These are phyloP conservation scores for Neonectria ditissima DNA, from an alignment of 2,329 filamentous ascomycete species.

Conservation along the genomic window DNA sequence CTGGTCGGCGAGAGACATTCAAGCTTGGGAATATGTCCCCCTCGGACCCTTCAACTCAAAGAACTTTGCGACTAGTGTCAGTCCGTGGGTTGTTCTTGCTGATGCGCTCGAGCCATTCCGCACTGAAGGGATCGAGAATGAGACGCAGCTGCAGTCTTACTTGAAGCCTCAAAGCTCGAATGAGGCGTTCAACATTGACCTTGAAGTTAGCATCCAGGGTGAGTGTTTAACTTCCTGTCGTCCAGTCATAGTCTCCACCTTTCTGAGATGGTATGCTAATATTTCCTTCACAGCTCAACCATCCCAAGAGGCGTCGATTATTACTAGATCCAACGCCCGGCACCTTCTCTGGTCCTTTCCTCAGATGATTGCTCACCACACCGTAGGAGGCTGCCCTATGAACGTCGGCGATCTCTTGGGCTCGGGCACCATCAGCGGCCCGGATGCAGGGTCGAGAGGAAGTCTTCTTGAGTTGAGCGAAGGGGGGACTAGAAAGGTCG, in stretches of 20 bases:
- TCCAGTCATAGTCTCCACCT: not conserved
- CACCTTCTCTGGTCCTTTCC: slow-evolving; percentile 81
- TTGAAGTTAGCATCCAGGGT: slow-evolving; percentile 45
- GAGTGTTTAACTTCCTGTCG: not conserved
- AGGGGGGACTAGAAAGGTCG: not conserved
- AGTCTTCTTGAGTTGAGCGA: slow-evolving; percentile 52
- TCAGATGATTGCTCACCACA: slow-evolving; percentile 87
- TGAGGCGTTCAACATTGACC: slow-evolving; percentile 51
- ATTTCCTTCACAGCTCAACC: slow-evolving; percentile 38
- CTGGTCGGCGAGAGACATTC: slow-evolving; percentile 72
- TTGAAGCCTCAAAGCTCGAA: slow-evolving; percentile 66
- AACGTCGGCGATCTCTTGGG: slow-evolving; percentile 80
- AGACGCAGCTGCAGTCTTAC: slow-evolving; percentile 49
- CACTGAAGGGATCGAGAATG: slow-evolving; percentile 43
- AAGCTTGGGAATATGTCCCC: slow-evolving; percentile 70
- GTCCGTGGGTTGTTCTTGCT: slow-evolving; percentile 70
- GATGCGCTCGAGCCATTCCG: slow-evolving; percentile 62
- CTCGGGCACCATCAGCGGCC: slow-evolving; percentile 78
- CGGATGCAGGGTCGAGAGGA: too few species aligned
- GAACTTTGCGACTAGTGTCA: slow-evolving; percentile 69
- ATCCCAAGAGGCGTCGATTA: slow-evolving; percentile 44
- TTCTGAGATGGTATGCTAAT: not conserved
- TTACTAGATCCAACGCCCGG: slow-evolving; percentile 40
- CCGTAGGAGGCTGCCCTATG: slow-evolving; percentile 80
- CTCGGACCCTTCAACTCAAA: slow-evolving; percentile 73